Base-by-base conservation (phyloP, 148 eudicot genomes). In the Rhododendron mucronatum region DNA sequence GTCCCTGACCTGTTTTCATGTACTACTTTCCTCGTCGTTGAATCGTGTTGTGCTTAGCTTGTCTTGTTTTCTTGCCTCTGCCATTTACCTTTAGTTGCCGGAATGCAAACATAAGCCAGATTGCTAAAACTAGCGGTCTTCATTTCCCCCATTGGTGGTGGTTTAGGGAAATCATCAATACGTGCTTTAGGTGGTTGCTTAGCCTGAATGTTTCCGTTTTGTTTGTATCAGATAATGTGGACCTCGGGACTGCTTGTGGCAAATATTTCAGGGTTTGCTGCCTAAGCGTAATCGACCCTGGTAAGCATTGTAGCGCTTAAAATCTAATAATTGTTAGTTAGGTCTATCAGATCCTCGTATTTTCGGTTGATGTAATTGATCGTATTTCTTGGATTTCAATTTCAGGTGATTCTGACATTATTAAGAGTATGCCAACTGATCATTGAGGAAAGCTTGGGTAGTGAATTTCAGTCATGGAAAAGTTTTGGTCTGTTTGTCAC, bases 211-310 rank as follows among this genome's bases (percentile, higher is more conserved):
- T 18, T 15, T 28, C 10, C 11, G 71, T 69, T 83, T 71, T 69
- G 45, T 48, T 30, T 78, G 33, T 65, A n/a, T 18, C 84, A 93
- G 95, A 93, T 90, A 93, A 93, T 78, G 94, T 93, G 3, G 95
- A 93, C 84, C 89, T 93, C 35, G 95, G 95, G 45, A 93, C 95
- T 61, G 95, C 95, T 48, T 93, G 95, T 48, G 95, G 95, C 18
- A 93, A 92, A 82, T 93, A 93, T 87, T 93, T 79, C 88, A 88
- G 95, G 85, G 95, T 93, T 13, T 92, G 92, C 89, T 93, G 95
- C 89, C 92, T 93, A 75, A 91, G 95, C 80, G 84, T 93, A 30
- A 90, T 92, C 1, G 92, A 93, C 45, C 90, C 95, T 61, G 95
- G 93, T 91, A 8, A 21, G 59, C 41, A 21, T 71, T 28, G 4